A percentile compares a stretch with the other conserved stretches of the same genome.
Evolutionary conservation across 768 basidiomycete species (phyloP).

Genomic region (Chiua virens): DNA sequence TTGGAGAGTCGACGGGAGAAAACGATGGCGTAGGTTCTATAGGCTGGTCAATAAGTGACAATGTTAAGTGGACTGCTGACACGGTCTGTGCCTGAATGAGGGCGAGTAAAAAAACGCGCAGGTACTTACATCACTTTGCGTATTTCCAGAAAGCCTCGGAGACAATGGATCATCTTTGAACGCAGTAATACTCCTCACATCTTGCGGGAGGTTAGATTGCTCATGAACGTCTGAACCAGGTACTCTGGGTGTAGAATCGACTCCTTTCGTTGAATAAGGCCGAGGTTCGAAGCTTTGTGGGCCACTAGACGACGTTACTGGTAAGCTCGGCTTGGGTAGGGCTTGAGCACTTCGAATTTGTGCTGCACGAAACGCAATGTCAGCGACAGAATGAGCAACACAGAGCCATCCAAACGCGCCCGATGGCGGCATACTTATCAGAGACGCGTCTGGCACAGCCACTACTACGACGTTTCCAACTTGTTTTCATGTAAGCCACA

Average conservation of each 20-base stretch:
- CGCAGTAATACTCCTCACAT: too few relatives aligned
- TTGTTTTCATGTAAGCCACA: too few relatives aligned
- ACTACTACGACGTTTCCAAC: too few relatives aligned
- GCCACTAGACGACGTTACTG: not conserved
- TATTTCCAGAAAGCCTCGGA: not conserved
- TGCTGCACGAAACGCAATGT: slow-evolving; percentile 64
- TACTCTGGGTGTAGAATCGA: not conserved
- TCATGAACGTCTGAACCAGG: not conserved
- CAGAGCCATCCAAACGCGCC: slow-evolving; percentile 72
- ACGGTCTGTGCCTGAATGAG: not conserved
- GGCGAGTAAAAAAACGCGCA: not conserved
- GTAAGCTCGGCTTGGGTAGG: not conserved
- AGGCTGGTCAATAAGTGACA: slow-evolving; percentile 3
- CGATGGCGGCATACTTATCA: slow-evolving; percentile 62
- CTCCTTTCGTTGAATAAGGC: not conserved
- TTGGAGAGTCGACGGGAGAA: not conserved
- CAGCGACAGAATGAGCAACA: slow-evolving; percentile 57
- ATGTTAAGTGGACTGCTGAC: not conserved
- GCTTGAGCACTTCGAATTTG: slow-evolving; percentile 51
- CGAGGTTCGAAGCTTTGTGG: too few relatives aligned
- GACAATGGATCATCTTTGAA: not conserved
- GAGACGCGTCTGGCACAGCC: slow-evolving; percentile 11
- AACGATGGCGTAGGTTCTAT: not conserved
- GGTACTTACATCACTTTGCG: slow-evolving; percentile 6
- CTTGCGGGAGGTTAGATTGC: not conserved